These are phyloP conservation scores for Selenicereus undatus DNA, from an alignment of 148 eudicot genomes.

Conservation along the genomic window DNA sequence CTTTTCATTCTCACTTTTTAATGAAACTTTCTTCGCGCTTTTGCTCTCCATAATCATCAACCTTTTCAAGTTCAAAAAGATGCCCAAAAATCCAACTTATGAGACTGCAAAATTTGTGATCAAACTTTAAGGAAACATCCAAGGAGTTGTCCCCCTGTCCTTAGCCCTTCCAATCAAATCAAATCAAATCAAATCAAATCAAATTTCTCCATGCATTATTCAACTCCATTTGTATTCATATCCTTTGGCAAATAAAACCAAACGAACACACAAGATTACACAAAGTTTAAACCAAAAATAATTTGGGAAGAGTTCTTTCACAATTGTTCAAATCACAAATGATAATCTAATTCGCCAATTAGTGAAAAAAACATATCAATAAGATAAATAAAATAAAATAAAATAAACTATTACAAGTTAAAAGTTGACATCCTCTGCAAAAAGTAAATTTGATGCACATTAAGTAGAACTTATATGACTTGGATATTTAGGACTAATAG, in stretches of 20 bases:
- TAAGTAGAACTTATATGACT: no score
- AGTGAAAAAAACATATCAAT: no score
- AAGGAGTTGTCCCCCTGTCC: neutral
- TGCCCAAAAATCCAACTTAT: neutral
- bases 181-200: neutral
- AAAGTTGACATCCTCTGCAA: no score
- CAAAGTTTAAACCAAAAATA: neutral
- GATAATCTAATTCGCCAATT: no score
- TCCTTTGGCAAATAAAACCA: neutral
- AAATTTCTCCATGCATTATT: neutral
- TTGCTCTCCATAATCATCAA: constrained; percentile 13
- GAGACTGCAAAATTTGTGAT: neutral
- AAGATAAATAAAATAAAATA: no score
- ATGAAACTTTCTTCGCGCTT: constrained; percentile 8
- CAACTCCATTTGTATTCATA: neutral
- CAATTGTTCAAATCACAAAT: neutral
- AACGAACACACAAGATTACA: neutral
- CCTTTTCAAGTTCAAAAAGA: neutral
- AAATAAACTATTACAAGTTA: no score
- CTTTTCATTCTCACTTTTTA: constrained; percentile 29
- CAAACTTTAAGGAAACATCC: constrained; percentile 15
- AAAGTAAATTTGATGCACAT: no score
- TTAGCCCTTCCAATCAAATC: neutral
- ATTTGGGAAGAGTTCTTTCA: neutral
- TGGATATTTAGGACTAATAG: no score